Base-by-base conservation (phyloP, 192 early-diverging fungal species). In the Cetraspora pellucida region DNA sequence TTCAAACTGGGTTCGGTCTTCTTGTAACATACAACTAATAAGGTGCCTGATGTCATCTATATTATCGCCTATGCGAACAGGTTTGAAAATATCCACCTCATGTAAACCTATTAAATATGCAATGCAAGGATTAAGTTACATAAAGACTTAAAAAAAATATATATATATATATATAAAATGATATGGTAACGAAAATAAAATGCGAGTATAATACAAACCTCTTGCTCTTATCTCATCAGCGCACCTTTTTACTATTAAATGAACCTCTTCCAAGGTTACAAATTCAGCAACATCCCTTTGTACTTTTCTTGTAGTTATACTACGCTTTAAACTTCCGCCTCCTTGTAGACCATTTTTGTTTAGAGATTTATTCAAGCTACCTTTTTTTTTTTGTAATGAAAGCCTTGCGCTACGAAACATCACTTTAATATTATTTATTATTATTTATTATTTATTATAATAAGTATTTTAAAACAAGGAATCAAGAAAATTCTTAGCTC, bases 21-120 rank as follows among this genome's bases (percentile, higher is more conserved):
- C 74, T n/a, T 55, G 45, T n/a, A 76, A 61, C 43, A 76, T 25
- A 66, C 60, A 55, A 55, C 61, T 65, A 28, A 76, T 49, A 13
- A 76, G 31, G 9, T 76, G n/a, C 14, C 19, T 64, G 14, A 55
- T 28, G 17, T 76, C 74, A 54, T 76, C 74, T 25, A 23, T 46
- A n/a, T 23, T 27, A 16, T 76, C 61, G 16, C 74, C 74, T 54
- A 76, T 76, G 14, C 50, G 45, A 1, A n/a, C 27, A 27, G 74
- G 74, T 66, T 66, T 76, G 52, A 76, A 76, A 55, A 76, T 76
- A 66, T 76, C 64, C 23, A 66, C 63, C 54, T 46, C 28, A 54
- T 67, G 23, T 57, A 76, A 66, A 6, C 74, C 72, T 73, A 59
- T 46, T 30, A 46, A 25, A n/a, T 21, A 43, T 37, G 37, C 37